Evolutionary conservation across 345 rosid genomes (phyloP), one percentile per base, ranked within the genome.

Genomic region (Physaria fendleri): DNA sequence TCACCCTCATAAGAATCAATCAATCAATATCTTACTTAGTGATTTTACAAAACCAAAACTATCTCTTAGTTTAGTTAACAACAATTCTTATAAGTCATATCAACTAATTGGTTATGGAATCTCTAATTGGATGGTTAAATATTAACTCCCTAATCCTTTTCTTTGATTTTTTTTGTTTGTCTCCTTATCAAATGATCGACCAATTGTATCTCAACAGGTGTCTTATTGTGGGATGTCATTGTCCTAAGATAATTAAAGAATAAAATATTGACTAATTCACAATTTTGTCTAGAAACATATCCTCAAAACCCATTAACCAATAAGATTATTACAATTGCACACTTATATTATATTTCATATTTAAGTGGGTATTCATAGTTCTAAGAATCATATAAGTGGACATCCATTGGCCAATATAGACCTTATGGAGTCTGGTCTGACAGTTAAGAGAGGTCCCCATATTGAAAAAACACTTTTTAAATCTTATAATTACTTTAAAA

Each of bases 361-460:
- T 37, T 80, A 78, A 65, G 38, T 68, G 62, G 66, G 66, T 65
- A 65, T 65, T 54, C 15, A 37, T 65, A 41, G 40, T 56, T 37
- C 52, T 69, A n/a, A 68, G 56, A 51, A 52, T 43, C 61, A 59
- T 75, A 54, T 69, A 59, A 69, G 72, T 77, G 69, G 78, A 51
- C 43, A 62, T 76, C 74, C 71, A 65, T 76, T 74, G 81, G 82
- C 77, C 77, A 79, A 65, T 55, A 40, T 11, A 25, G 27, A 69
- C 59, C 59, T 24, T 17, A 35, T 43, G 73, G 56, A 60, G 66
- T 59, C 54, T 43, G 48, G 61, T 68, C 24, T 50, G 13, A 27
- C 37, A 51, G 54, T 37, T 50, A 27, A 68, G 69, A 68, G 69
- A 60, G 64, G 66, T 59, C 73, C 67, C 62, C 61, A 37, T 68